Conservation (phyloP, 163 green algal genomes). For the Trebouxiophyceae sp. region DNA sequence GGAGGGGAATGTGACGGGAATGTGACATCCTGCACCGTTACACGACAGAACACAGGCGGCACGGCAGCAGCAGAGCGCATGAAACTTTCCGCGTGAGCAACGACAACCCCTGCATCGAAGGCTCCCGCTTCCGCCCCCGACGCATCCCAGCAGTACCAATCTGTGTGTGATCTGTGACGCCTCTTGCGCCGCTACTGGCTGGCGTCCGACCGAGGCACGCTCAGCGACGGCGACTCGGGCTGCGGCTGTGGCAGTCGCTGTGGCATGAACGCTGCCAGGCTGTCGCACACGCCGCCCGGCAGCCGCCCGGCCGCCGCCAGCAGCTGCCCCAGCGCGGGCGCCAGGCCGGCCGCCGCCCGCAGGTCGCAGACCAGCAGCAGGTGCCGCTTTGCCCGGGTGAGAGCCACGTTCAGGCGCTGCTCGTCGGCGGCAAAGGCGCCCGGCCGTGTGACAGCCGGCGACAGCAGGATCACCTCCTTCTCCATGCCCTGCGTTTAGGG, state of each 20-base stretch:
- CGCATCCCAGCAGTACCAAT: too few relatives aligned
- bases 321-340: background rate
- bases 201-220: too few relatives aligned
- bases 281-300: background rate
- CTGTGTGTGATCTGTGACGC: too few relatives aligned
- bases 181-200: too few relatives aligned
- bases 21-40: too few relatives aligned
- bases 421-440: constrained; percentile 45
- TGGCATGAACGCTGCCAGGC: background rate
- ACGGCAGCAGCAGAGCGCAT: too few relatives aligned
- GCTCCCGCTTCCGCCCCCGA: too few relatives aligned
- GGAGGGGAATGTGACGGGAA: too few relatives aligned
- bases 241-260: background rate
- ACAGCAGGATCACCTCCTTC: constrained; percentile 71
- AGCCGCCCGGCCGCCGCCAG: background rate
- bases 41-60: too few relatives aligned
- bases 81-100: too few relatives aligned
- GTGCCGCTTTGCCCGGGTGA: constrained; percentile 62
- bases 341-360: background rate
- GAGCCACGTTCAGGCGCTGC: constrained; percentile 72
- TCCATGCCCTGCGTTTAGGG: constrained; percentile 64
- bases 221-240: too few relatives aligned
- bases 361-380: constrained; percentile 59
- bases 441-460: constrained; percentile 41
- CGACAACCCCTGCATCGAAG: too few relatives aligned